Evolutionary conservation across 2,329 filamentous ascomycete genomes (phyloP), one percentile per base, ranked within the genome.

Genomic region (Bipolaris bicolor): DNA sequence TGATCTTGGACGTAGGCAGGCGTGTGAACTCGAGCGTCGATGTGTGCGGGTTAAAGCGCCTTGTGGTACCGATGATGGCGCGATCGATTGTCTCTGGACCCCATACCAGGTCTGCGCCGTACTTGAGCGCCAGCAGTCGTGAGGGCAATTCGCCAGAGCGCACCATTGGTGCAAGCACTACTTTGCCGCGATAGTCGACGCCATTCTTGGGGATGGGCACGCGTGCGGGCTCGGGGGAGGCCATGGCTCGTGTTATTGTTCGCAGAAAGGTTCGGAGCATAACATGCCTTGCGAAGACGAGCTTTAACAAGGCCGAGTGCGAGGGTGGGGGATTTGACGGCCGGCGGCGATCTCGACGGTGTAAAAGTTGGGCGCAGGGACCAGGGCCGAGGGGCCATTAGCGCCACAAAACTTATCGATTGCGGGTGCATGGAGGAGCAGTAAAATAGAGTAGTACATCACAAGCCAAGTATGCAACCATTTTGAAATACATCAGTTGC

Each of bases 101-200:
- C 94, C 95, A 99, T 65, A 99, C 95, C 15, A 99, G 83, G 77
- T 99, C 95, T 50, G 95, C 95, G 65, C 95, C 95, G 76, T 99
- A 98, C 72, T 96, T 90, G 60, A 99, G 86, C 31, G 95, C 91
- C 41, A 96, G 80, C 24, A 99, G 84, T 57, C 95, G 88, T 37
- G 91, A 95, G 3, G 95, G 94, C 59, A 97, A 82, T 81, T 99
- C 95, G 73, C 95, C 95, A n/a, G 92, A 96, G 66, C 95, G 90
- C 56, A 97, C 94, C 95, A 99, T 99, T 39, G 95, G 95, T 60
- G 95, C 95, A 62, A 99, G 89, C 43, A 98, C 95, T 64, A 98
- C 80, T 78, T 96, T 97, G 78, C 90, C 90, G 67, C 94, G 87
- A 79, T 97, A 98, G 81, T 97, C 92, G 70, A 97, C 92, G 49